These are phyloP conservation scores for Dovyalis caffra DNA, from an alignment of 345 rosid species.

Conservation along the genomic window DNA sequence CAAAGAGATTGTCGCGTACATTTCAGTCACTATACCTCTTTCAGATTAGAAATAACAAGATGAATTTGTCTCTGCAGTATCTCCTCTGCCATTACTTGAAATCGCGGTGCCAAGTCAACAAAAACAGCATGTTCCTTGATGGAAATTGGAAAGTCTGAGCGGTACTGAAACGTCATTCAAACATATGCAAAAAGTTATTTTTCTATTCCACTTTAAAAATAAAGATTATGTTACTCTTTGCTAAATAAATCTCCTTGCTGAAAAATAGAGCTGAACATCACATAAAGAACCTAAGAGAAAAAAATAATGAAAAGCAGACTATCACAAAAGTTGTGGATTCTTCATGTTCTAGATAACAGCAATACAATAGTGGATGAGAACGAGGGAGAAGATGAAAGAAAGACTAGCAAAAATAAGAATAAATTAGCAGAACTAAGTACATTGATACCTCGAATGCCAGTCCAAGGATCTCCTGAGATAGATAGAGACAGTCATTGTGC, in stretches of 20 bases:
- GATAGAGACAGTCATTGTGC: constrained; percentile 89
- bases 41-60: constrained; percentile 62
- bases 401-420: not conserved
- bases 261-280: too few relatives aligned
- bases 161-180: constrained; percentile 57
- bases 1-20: not conserved
- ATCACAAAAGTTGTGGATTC: too few relatives aligned
- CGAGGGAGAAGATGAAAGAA: not conserved
- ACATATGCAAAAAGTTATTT: not conserved
- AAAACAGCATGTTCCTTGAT: constrained; percentile 82
- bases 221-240: too few relatives aligned
- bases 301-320: too few relatives aligned
- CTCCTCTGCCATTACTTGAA: constrained; percentile 79
- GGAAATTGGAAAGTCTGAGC: constrained; percentile 67
- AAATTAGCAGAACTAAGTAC: not conserved
- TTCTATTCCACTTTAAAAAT: not conserved
- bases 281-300: too few relatives aligned
- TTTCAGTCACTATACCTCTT: constrained; percentile 52
- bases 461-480: constrained; percentile 87
- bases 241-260: not conserved
- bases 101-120: constrained; percentile 88
- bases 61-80: constrained; percentile 77
- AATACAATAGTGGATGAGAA: not conserved
- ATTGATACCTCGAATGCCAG: constrained; percentile 80
- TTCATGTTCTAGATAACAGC: not conserved